A percentile compares a stretch with the other conserved stretches of the same genome.
phyloP scores from a whole-genome alignment of 495 filamentous ascomycete genomes.

The Trichoderma reesei region DNA sequence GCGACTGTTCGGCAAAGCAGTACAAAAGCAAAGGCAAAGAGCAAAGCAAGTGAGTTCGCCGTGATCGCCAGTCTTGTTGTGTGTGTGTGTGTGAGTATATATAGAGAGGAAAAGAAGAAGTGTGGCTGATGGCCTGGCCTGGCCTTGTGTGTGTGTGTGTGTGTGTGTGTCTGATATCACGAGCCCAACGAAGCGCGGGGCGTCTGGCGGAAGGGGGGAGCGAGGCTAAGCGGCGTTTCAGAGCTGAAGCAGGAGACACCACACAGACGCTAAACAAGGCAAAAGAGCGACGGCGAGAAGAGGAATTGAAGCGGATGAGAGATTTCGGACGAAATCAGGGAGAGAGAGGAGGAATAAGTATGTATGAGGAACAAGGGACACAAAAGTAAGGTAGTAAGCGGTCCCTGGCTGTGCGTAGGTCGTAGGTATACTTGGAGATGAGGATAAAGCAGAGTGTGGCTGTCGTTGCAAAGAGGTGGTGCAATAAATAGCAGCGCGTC shows the following conservation, averaged over 20 bases:
- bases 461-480: no score
- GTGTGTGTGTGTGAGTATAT: no score
- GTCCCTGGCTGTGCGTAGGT: no score
- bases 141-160: background rate
- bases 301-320: background rate
- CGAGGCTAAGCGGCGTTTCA: background rate
- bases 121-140: no score
- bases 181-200: slow-evolving; percentile 4
- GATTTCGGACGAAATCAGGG: background rate
- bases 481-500: background rate
- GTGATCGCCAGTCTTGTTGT: no score
- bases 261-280: no score
- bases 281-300: background rate
- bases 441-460: background rate
- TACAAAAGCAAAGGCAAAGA: no score
- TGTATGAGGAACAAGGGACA: background rate
- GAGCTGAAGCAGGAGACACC: slow-evolving; percentile 5
- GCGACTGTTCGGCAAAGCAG: no score
- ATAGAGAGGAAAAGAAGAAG: background rate
- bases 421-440: no score
- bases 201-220: background rate
- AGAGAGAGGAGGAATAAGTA: background rate
- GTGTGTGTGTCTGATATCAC: slow-evolving; percentile 1
- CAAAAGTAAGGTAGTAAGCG: no score
- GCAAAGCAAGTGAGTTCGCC: no score